These are phyloP conservation scores for Candida insectorum DNA, from an alignment of 805 yeast species.

Conservation along the genomic window DNA sequence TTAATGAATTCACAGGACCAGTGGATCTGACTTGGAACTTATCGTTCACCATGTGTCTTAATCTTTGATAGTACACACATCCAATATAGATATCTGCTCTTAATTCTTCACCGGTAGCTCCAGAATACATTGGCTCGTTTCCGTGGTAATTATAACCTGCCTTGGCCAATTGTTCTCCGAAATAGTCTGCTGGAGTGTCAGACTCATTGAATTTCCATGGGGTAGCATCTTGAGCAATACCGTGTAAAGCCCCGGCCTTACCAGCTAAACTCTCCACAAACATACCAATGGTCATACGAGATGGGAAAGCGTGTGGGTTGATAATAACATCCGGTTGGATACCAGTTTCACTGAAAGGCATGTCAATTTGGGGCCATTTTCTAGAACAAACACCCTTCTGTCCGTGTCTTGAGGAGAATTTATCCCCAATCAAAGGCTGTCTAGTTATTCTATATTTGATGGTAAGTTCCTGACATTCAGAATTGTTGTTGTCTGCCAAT, in stretches of 20 bases:
- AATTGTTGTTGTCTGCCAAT: conserved; percentile 75
- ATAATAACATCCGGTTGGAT: conserved; percentile 97
- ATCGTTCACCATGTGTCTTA: conserved; percentile 99
- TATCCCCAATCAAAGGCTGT: conserved; percentile 94
- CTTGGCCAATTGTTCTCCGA: conserved; percentile 83
- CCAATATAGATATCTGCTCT: conserved; percentile 96
- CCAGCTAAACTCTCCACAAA: conserved; percentile 98
- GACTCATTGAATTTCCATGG: conserved; percentile 92
- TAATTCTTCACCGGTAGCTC: conserved; percentile 96
- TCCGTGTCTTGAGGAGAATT: conserved; percentile 96
- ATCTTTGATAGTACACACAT: conserved; percentile 94
- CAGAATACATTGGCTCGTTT: conserved; percentile 98
- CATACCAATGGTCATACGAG: conserved; percentile 99
- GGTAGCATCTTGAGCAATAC: conserved; percentile 94
- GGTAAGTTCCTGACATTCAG: conserved; percentile 80
- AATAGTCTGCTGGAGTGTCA: conserved; percentile 96
- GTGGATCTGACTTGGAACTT: conserved; percentile 99
- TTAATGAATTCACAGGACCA: conserved; percentile 94
- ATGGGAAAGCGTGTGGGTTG: conserved; percentile 99
- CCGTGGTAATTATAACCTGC: conserved; percentile 98
- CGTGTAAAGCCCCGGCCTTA: conserved; percentile 96
- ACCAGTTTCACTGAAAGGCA: conserved; percentile 96
- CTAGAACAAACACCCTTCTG: conserved; percentile 98
- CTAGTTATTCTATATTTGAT: conserved; percentile 90
- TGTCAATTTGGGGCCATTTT: conserved; percentile 94